Evolutionary conservation across 495 filamentous ascomycete species (phyloP).

Genomic region (Penicillium ochrochloron): DNA sequence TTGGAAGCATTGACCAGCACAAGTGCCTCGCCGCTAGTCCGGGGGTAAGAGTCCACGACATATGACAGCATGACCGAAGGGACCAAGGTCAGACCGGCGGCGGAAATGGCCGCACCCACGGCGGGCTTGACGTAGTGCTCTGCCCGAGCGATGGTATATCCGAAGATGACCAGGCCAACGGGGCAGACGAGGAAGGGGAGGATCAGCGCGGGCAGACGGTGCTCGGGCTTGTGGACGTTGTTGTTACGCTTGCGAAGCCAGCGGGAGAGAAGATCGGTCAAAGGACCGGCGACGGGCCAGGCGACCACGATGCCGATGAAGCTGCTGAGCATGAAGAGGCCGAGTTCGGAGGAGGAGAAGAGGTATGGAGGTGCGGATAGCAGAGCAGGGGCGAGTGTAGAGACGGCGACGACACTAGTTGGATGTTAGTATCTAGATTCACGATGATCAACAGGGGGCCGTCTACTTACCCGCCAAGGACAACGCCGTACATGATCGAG

Average conservation of each 20-base stretch:
- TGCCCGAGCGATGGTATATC: slow-evolving; percentile 28
- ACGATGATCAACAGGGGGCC: neutral
- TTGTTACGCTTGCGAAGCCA: slow-evolving; percentile 35
- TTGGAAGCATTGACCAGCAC: slow-evolving; percentile 46
- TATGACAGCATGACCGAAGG: slow-evolving; percentile 42
- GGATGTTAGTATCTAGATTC: neutral
- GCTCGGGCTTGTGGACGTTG: slow-evolving; percentile 36
- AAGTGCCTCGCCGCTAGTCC: slow-evolving; percentile 35
- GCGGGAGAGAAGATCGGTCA: slow-evolving; percentile 38
- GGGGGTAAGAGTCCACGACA: slow-evolving; percentile 38
- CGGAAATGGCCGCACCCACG: slow-evolving; percentile 33
- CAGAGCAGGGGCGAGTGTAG: slow-evolving; percentile 30
- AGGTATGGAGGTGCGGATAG: slow-evolving; percentile 38
- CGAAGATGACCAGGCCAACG: slow-evolving; percentile 36
- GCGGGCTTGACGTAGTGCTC: slow-evolving; percentile 32
- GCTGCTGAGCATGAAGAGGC: slow-evolving; percentile 37
- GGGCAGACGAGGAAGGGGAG: slow-evolving; percentile 37
- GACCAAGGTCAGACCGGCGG: slow-evolving; percentile 33
- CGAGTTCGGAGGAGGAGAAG: slow-evolving; percentile 33
- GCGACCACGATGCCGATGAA: slow-evolving; percentile 38
- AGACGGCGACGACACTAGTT: slow-evolving; percentile 34
- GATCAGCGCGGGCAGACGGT: slow-evolving; percentile 37
- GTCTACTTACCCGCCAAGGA: slow-evolving; percentile 43
- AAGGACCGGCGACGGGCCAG: slow-evolving; percentile 37
- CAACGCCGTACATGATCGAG: slow-evolving; percentile 42